These are phyloP conservation scores for Marasmius tenuissimus DNA, from an alignment of 1,284 basidiomycete genomes.

Conservation along the genomic window DNA sequence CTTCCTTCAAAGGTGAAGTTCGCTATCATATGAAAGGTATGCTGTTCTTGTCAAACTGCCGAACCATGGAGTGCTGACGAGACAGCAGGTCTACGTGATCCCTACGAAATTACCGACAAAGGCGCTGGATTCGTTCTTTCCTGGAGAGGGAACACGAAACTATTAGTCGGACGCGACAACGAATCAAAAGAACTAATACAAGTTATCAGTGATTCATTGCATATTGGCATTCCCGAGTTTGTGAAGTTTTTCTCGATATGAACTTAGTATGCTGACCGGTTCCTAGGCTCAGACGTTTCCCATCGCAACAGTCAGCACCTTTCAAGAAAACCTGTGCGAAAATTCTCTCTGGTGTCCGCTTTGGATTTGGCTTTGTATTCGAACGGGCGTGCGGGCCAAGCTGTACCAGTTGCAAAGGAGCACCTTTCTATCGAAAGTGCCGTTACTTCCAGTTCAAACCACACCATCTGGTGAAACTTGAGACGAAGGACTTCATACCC, in stretches of 20 bases:
- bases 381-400: constrained; percentile 85
- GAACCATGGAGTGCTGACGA: constrained; percentile 14
- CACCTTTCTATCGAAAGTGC: constrained; percentile 77
- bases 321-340: constrained; percentile 74
- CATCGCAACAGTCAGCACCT: constrained; percentile 16
- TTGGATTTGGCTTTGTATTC: constrained; percentile 84
- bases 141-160: constrained; percentile 78
- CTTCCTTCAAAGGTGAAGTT: constrained; percentile 75
- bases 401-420: constrained; percentile 65
- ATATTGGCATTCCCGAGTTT: constrained; percentile 84
- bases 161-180: constrained; percentile 78
- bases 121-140: constrained; percentile 91
- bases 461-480: constrained; percentile 80
- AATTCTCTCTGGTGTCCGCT: constrained; percentile 86
- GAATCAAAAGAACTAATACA: constrained; percentile 82
- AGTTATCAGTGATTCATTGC: constrained; percentile 78
- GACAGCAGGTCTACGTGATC: constrained; percentile 78
- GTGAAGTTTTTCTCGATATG: constrained; percentile 18
- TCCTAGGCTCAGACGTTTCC: constrained; percentile 10
- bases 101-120: constrained; percentile 70
- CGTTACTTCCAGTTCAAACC: constrained; percentile 82
- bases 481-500: constrained; percentile 46
- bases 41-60: neutral
- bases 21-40: constrained; percentile 85
- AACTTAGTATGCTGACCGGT: neutral